Percentiles rank a stretch among this genome's conserved stretches.
phyloP scores from a whole-genome alignment of 768 basidiomycete species.

The Fomitopsis pulvina region DNA sequence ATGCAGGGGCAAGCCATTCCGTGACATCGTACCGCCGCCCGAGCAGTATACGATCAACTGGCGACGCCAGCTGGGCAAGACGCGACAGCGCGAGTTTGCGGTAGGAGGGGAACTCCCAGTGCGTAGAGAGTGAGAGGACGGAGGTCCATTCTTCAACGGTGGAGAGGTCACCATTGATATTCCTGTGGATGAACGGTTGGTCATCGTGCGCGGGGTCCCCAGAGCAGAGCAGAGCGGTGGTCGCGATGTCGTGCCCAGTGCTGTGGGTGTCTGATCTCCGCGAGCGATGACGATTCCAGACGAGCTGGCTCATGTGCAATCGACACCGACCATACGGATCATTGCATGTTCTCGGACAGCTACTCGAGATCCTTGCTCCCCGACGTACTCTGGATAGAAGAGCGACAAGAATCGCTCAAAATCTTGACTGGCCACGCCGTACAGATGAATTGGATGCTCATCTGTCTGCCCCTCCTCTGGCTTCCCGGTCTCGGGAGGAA shows the following conservation, averaged over 20 bases:
- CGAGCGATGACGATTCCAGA: too few relatives aligned
- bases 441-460: conserved; percentile 10
- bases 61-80: conserved; percentile 14
- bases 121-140: conserved; percentile 25
- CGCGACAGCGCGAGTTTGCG: conserved; percentile 24
- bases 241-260: too few relatives aligned
- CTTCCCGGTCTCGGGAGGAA: conserved; percentile 1
- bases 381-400: conserved; percentile 16
- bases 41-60: conserved; percentile 16
- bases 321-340: too few relatives aligned
- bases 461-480: conserved; percentile 10
- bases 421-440: conserved; percentile 8
- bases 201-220: background rate
- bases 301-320: too few relatives aligned
- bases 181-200: conserved; percentile 8
- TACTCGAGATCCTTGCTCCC: too few relatives aligned
- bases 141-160: conserved; percentile 28
- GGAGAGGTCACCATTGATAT: conserved; percentile 20
- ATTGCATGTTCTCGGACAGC: too few relatives aligned
- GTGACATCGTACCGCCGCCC: conserved; percentile 10
- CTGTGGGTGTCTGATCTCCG: too few relatives aligned
- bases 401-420: conserved; percentile 14
- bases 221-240: too few relatives aligned
- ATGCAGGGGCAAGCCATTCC: conserved; percentile 11
- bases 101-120: conserved; percentile 22